Conservation (phyloP, 768 basidiomycete species). For the Naematelia aurantialba region DNA sequence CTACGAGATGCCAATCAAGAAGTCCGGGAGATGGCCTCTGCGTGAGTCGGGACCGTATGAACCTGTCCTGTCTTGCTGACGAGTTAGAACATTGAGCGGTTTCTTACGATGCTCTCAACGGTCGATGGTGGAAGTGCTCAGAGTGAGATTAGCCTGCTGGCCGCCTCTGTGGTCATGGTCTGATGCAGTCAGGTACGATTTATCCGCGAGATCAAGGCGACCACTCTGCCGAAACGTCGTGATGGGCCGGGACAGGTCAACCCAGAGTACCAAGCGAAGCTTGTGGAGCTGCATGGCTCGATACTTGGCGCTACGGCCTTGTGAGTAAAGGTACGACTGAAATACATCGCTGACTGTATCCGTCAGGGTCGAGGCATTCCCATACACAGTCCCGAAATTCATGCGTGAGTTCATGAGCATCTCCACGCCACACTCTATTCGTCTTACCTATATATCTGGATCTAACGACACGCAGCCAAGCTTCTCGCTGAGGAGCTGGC, state of each 20-base stretch:
- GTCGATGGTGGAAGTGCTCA: slow-evolving; percentile 75
- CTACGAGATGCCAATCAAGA: slow-evolving; percentile 86
- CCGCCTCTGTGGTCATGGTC: not conserved
- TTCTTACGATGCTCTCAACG: slow-evolving; percentile 87
- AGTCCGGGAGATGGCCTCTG: slow-evolving; percentile 85
- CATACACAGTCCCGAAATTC: slow-evolving; percentile 93
- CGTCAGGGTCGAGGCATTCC: slow-evolving; percentile 73
- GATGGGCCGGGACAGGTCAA: slow-evolving; percentile 55
- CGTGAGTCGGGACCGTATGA: slow-evolving; percentile 49
- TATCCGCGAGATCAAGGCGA: slow-evolving; percentile 61
- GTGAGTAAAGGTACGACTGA: slow-evolving; percentile 20
- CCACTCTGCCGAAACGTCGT: slow-evolving; percentile 64
- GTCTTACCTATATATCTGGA: too few relatives aligned
- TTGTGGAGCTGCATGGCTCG: slow-evolving; percentile 77
- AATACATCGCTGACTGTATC: not conserved
- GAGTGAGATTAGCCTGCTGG: slow-evolving; percentile 56
- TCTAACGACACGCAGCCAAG: slow-evolving; percentile 55
- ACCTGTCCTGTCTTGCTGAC: not conserved
- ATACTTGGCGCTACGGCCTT: slow-evolving; percentile 91
- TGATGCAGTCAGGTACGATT: slow-evolving; percentile 66
- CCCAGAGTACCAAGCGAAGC: slow-evolving; percentile 65
- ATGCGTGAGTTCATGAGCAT: slow-evolving; percentile 53
- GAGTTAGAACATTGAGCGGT: slow-evolving; percentile 64
- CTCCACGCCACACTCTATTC: too few relatives aligned
- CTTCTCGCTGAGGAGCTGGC: slow-evolving; percentile 72